Conservation (phyloP, 1,284 basidiomycete species). For the Apiotrichum laibachii region DNA sequence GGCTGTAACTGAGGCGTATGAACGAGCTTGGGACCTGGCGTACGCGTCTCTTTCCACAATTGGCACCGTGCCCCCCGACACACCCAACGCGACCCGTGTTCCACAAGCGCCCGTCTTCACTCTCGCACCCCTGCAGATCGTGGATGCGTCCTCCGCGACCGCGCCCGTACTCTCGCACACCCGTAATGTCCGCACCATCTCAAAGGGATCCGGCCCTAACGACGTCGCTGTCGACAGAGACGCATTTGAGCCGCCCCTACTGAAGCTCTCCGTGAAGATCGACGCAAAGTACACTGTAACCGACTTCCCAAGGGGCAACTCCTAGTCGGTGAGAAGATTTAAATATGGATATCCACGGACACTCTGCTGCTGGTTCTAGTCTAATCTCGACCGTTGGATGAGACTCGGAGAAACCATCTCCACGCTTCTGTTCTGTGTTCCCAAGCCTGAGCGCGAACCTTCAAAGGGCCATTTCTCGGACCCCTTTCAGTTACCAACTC, state of each 20-base stretch:
- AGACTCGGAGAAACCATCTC: too few relatives aligned
- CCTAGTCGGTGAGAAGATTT: too few relatives aligned
- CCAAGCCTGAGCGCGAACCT: too few relatives aligned
- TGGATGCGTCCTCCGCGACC: not conserved
- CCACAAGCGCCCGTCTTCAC: not conserved
- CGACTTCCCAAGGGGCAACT: too few relatives aligned
- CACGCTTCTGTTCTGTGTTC: too few relatives aligned
- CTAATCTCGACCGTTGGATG: too few relatives aligned
- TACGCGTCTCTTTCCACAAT: not conserved
- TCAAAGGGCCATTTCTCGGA: too few relatives aligned
- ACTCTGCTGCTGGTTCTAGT: too few relatives aligned
- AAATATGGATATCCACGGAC: too few relatives aligned
- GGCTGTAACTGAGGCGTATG: not conserved
- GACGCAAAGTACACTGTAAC: not conserved
- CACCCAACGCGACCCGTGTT: not conserved
- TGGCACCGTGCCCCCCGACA: not conserved
- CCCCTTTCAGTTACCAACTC: too few relatives aligned
- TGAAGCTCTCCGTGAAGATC: not conserved
- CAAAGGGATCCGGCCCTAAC: not conserved
- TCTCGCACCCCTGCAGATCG: not conserved
- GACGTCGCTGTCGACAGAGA: not conserved
- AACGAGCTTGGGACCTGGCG: constrained; percentile 3
- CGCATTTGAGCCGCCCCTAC: not conserved
- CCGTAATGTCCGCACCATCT: not conserved
- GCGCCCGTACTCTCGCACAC: not conserved